Evolutionary conservation across 1,139 yeast genomes (phyloP).

Genomic region (Saccharomyces pastorianus): DNA sequence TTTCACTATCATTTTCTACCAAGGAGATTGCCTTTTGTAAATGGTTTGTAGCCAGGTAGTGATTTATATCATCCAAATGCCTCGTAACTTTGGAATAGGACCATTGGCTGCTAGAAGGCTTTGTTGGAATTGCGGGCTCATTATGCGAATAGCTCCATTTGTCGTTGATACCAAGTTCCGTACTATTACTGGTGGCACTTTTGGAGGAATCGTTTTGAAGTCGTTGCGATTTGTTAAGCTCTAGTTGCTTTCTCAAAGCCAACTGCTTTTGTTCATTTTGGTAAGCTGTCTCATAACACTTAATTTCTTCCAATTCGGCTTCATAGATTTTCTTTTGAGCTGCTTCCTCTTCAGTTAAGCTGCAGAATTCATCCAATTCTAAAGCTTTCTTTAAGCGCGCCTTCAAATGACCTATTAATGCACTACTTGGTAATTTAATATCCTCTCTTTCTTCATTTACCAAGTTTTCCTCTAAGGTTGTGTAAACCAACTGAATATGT

Average conservation of each 20-base stretch:
- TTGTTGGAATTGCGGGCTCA: background rate
- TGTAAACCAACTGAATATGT: slow-evolving; percentile 52
- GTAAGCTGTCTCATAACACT: slow-evolving; percentile 19
- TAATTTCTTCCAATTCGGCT: slow-evolving; percentile 21
- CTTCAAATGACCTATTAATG: slow-evolving; percentile 64
- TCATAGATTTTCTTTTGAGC: slow-evolving; percentile 22
- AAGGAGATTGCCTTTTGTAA: slow-evolving; percentile 11
- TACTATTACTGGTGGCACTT: background rate
- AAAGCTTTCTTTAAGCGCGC: slow-evolving; percentile 53
- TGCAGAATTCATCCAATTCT: slow-evolving; percentile 47
- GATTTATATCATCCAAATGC: slow-evolving; percentile 17
- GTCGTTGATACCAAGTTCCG: background rate
- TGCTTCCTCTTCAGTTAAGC: slow-evolving; percentile 35
- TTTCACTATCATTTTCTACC: slow-evolving; percentile 12
- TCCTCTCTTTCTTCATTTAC: slow-evolving; percentile 65
- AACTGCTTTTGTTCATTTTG: slow-evolving; percentile 29
- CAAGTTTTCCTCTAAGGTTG: slow-evolving; percentile 43
- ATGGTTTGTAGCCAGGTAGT: slow-evolving; percentile 13
- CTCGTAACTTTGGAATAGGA: slow-evolving; percentile 16
- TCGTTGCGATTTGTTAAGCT: slow-evolving; percentile 15
- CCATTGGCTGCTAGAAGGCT: slow-evolving; percentile 6
- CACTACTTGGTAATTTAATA: slow-evolving; percentile 68
- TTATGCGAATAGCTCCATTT: background rate
- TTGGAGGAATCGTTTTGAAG: slow-evolving; percentile 9
- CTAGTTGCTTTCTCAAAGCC: slow-evolving; percentile 21